phyloP scores from a whole-genome alignment of 2,329 filamentous ascomycete species.

The Hypoxylon sp. region DNA sequence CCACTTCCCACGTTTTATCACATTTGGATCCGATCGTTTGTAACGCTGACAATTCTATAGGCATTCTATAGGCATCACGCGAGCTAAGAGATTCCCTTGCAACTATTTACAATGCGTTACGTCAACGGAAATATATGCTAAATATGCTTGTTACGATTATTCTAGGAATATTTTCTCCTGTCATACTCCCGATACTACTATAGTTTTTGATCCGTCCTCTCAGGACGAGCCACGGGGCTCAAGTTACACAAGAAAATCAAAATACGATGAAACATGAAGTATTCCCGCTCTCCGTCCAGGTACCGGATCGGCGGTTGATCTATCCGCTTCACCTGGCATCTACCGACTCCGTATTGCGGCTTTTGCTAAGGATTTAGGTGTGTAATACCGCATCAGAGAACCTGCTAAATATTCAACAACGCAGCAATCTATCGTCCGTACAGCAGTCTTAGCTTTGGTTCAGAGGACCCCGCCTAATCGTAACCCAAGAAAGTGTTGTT shows the following conservation, averaged over 20 bases:
- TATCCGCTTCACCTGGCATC: slow-evolving; percentile 27
- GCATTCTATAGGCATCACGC: slow-evolving; percentile 1
- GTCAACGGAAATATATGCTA: slow-evolving; percentile 10
- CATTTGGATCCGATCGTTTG: background rate
- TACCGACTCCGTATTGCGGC: slow-evolving; percentile 37
- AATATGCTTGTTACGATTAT: slow-evolving; percentile 15
- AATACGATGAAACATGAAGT: slow-evolving; percentile 29
- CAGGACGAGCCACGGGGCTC: slow-evolving; percentile 26
- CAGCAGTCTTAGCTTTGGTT: too few relatives aligned
- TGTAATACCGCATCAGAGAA: slow-evolving; percentile 30
- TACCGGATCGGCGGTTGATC: slow-evolving; percentile 36
- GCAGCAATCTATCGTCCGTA: too few relatives aligned
- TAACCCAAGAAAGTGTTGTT: too few relatives aligned
- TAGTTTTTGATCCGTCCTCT: slow-evolving; percentile 30
- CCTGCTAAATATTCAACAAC: too few relatives aligned
- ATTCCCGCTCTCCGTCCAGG: slow-evolving; percentile 26
- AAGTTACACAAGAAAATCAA: slow-evolving; percentile 25
- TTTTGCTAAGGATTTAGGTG: too few relatives aligned
- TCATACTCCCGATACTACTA: slow-evolving; percentile 23
- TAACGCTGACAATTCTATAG: slow-evolving; percentile 8
- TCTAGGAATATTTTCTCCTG: slow-evolving; percentile 11
- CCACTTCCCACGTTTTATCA: background rate
- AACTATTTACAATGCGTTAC: slow-evolving; percentile 8
- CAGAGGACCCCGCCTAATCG: too few relatives aligned
- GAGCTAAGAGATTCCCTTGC: slow-evolving; percentile 7